These are phyloP conservation scores for Pichia norvegensis DNA, from an alignment of 1,139 yeast species.

Conservation along the genomic window DNA sequence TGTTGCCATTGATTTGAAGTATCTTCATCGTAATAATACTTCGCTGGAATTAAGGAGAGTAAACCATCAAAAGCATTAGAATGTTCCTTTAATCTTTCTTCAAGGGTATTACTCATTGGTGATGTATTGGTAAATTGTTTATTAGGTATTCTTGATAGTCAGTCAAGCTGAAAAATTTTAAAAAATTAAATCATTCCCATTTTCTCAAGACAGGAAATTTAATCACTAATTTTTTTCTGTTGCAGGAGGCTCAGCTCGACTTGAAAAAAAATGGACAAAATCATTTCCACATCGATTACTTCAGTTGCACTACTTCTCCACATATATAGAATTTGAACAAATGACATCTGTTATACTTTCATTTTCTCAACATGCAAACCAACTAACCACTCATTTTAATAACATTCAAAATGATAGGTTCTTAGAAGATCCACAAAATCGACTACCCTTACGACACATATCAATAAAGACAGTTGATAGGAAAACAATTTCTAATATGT, in stretches of 20 bases:
- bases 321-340: neutral
- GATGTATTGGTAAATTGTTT: neutral
- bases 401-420: constrained; percentile 68
- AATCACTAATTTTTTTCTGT: no score
- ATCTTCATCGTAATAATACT: constrained; percentile 74
- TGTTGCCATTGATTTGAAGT: constrained; percentile 78
- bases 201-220: neutral
- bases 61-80: constrained; percentile 87
- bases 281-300: no score
- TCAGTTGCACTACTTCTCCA: neutral
- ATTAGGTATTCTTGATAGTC: neutral
- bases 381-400: constrained; percentile 67
- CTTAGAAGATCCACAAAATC: constrained; percentile 32
- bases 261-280: no score
- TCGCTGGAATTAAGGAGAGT: constrained; percentile 86
- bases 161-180: neutral
- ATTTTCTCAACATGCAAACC: constrained; percentile 65
- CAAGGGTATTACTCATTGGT: constrained; percentile 37
- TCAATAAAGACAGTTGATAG: constrained; percentile 4
- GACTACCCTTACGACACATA: constrained; percentile 6
- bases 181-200: neutral
- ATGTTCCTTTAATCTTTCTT: constrained; percentile 78
- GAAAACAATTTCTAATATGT: constrained; percentile 37
- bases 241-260: no score
- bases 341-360: constrained; percentile 44